These are phyloP conservation scores for Conticribra guillardii DNA, from an alignment of 108 stramenopile species.

Conservation along the genomic window DNA sequence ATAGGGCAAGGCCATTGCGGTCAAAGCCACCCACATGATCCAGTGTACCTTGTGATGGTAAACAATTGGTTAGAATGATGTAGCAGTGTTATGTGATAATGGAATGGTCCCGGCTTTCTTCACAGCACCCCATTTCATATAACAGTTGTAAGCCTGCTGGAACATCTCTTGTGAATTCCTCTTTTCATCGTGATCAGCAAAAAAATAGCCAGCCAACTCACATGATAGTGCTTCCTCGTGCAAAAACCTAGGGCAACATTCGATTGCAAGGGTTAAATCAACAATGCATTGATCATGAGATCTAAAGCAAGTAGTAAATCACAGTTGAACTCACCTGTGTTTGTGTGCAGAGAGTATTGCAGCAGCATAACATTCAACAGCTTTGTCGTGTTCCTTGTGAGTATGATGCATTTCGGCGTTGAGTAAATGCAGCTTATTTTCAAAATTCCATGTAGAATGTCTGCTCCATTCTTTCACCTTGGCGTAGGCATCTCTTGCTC, in stretches of 20 bases:
- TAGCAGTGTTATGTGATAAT: not conserved
- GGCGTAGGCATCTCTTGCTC: not conserved
- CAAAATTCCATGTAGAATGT: no score
- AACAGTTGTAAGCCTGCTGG: slow-evolving; percentile 7
- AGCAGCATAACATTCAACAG: slow-evolving; percentile 9
- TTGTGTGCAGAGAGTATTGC: slow-evolving; percentile 6
- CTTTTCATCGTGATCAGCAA: slow-evolving; percentile 3
- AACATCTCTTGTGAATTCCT: slow-evolving; percentile 20
- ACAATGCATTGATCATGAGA: no score
- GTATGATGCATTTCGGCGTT: slow-evolving; percentile 8
- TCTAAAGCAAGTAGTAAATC: no score
- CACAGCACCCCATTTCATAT: slow-evolving; percentile 27
- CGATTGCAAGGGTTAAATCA: no score
- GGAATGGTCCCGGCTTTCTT: slow-evolving; percentile 4
- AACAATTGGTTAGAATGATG: no score
- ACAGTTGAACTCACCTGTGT: slow-evolving; percentile 2
- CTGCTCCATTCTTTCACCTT: not conserved
- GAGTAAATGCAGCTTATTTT: no score
- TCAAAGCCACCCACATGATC: no score
- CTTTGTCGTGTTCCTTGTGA: slow-evolving; percentile 2
- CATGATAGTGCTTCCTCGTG: slow-evolving; percentile 9
- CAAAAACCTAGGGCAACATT: no score
- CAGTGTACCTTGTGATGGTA: no score
- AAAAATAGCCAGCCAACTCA: slow-evolving; percentile 24
- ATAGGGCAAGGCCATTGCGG: no score